Conservation (phyloP, 2,329 filamentous ascomycete genomes). For the Hansfordia pulvinata region DNA sequence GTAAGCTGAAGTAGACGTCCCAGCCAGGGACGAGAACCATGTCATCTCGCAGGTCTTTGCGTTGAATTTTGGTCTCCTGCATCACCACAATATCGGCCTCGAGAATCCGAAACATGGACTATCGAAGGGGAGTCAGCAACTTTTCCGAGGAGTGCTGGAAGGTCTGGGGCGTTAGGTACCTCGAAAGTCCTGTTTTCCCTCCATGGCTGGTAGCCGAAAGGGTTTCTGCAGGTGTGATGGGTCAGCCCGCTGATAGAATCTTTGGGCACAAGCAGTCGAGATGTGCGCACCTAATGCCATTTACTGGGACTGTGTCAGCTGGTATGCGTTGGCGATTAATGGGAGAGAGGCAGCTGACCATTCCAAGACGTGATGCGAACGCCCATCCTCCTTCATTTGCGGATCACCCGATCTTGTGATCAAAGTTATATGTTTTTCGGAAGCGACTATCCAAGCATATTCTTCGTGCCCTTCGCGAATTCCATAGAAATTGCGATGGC, state of each 20-base stretch:
- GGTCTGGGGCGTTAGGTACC: constrained; percentile 22
- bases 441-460: too few species aligned
- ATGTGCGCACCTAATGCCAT: constrained; percentile 66
- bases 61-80: constrained; percentile 93
- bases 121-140: constrained; percentile 3
- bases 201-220: constrained; percentile 79
- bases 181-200: constrained; percentile 55
- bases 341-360: too few species aligned
- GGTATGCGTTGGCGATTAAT: too few species aligned
- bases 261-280: too few species aligned
- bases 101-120: constrained; percentile 89
- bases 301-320: constrained; percentile 36
- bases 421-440: too few species aligned
- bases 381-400: too few species aligned
- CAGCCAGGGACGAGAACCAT: constrained; percentile 92
- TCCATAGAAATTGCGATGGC: too few species aligned
- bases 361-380: constrained; percentile 82
- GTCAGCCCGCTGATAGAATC: constrained; percentile 5
- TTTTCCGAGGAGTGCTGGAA: too few species aligned
- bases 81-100: constrained; percentile 89
- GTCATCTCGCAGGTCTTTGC: constrained; percentile 82
- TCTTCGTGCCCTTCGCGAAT: too few species aligned
- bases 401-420: too few species aligned
- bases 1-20: constrained; percentile 93
- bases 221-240: constrained; percentile 46